phyloP scores from a whole-genome alignment of 352 stramenopile genomes.

The Phytophthora foliorum region DNA sequence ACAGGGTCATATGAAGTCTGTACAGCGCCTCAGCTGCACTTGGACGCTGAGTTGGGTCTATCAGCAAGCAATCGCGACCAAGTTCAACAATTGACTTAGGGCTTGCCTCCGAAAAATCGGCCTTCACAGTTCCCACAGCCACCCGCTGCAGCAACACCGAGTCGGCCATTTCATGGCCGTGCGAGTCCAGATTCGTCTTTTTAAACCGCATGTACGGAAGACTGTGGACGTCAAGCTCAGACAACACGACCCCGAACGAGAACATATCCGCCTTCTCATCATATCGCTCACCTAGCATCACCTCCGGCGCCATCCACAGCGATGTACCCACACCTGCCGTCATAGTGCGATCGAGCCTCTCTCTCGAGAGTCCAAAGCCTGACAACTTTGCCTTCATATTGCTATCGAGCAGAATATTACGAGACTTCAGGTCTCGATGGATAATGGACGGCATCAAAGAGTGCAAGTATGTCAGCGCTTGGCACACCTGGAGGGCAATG shows the following conservation, averaged over 20 bases:
- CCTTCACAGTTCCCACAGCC: conserved; percentile 5
- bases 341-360: conserved; percentile 39
- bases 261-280: conserved; percentile 67
- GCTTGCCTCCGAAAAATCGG: conserved; percentile 29
- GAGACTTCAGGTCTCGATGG: conserved; percentile 45
- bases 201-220: not conserved
- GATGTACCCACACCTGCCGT: conserved; percentile 57
- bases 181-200: conserved; percentile 1
- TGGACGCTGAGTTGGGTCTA: conserved; percentile 18
- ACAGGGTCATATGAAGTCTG: conserved; percentile 26
- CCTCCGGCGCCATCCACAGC: conserved; percentile 66
- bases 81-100: conserved; percentile 14
- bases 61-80: conserved; percentile 18
- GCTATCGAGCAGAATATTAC: conserved; percentile 59
- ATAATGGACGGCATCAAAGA: conserved; percentile 27
- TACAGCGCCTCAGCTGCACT: conserved; percentile 32
- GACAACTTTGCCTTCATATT: conserved; percentile 64
- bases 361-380: conserved; percentile 64
- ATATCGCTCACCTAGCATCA: conserved; percentile 67
- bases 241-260: conserved; percentile 29
- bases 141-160: conserved; percentile 17
- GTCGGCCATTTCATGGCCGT: conserved; percentile 15
- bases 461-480: conserved; percentile 50
- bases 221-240: not conserved
- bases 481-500: conserved; percentile 46